A percentile compares a stretch with the other conserved stretches of the same genome.
phyloP scores from a whole-genome alignment of 2,329 filamentous ascomycete genomes.

The Aspergillus sp. region DNA sequence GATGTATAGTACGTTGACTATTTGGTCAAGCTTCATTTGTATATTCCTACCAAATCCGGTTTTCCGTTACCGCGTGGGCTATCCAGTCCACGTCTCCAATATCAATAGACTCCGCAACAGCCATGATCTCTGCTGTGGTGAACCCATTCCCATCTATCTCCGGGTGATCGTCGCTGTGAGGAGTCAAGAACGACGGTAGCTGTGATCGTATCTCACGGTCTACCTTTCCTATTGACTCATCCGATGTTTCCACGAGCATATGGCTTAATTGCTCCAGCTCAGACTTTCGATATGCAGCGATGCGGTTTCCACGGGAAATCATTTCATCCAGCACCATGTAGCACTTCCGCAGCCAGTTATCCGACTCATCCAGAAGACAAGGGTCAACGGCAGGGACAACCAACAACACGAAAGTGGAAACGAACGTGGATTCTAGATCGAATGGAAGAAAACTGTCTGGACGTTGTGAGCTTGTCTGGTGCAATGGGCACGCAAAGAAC shows the following conservation, averaged over 20 bases:
- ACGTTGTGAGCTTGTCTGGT: not conserved
- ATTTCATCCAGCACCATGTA: constrained; percentile 50
- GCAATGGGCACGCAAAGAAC: not conserved
- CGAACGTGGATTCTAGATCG: constrained; percentile 47
- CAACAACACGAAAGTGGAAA: constrained; percentile 45
- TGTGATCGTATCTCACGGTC: not conserved
- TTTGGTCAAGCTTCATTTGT: not conserved
- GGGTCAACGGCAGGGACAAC: constrained; percentile 39
- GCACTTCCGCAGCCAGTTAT: constrained; percentile 42
- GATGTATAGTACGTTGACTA: not conserved
- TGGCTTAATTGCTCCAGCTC: constrained; percentile 46
- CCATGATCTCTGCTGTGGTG: constrained; percentile 48
- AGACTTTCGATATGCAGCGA: constrained; percentile 45
- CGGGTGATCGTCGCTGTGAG: constrained; percentile 19
- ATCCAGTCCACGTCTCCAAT: constrained; percentile 47
- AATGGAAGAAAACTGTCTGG: constrained; percentile 51
- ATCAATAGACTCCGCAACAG: constrained; percentile 50
- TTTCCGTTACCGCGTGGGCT: constrained; percentile 47
- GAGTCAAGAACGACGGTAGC: constrained; percentile 1
- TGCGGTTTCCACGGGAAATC: constrained; percentile 45
- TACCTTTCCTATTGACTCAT: no score
- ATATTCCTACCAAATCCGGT: constrained; percentile 39
- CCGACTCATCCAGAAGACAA: constrained; percentile 34
- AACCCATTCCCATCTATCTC: constrained; percentile 28
- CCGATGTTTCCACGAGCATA: constrained; percentile 20